Percentiles rank a stretch among this genome's conserved stretches.
Evolutionary conservation across 2,329 filamentous ascomycete species (phyloP).

Genomic region (Aspergillus tamarii): DNA sequence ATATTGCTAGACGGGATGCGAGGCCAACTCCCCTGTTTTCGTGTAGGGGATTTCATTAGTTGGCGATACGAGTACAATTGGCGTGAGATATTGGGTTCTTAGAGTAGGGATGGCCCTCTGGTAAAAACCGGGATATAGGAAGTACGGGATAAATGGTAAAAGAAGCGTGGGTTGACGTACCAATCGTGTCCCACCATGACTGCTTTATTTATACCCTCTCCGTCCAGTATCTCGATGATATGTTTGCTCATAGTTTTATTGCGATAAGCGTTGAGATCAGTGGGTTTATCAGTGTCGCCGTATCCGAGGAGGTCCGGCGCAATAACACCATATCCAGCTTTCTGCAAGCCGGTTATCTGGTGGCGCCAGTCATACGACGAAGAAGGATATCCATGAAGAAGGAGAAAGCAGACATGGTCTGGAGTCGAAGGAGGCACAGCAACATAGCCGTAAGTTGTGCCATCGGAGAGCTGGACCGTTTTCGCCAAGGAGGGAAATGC

Average conservation of each 20-base stretch:
- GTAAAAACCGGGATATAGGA: too few relatives aligned
- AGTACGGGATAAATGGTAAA: not conserved
- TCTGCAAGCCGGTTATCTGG: not conserved
- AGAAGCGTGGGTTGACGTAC: not conserved
- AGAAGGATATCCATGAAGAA: not conserved
- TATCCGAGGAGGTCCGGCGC: not conserved
- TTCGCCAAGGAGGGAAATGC: not conserved
- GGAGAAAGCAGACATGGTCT: not conserved
- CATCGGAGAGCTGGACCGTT: not conserved
- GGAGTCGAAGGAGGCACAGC: not conserved
- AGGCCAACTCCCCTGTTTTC: not conserved
- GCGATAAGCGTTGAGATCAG: not conserved
- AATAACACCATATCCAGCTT: not conserved
- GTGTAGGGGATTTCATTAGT: not conserved
- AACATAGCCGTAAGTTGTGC: not conserved
- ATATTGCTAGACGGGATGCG: not conserved
- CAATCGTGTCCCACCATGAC: not conserved
- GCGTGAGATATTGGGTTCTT: not conserved
- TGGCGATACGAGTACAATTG: not conserved
- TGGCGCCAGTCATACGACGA: not conserved
- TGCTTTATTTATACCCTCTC: not conserved
- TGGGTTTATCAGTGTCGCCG: not conserved
- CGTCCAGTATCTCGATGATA: not conserved
- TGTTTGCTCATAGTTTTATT: not conserved
- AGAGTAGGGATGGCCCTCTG: too few relatives aligned